These are phyloP conservation scores for Sabuloglossum arenarium DNA, from an alignment of 495 filamentous ascomycete species.

Conservation along the genomic window DNA sequence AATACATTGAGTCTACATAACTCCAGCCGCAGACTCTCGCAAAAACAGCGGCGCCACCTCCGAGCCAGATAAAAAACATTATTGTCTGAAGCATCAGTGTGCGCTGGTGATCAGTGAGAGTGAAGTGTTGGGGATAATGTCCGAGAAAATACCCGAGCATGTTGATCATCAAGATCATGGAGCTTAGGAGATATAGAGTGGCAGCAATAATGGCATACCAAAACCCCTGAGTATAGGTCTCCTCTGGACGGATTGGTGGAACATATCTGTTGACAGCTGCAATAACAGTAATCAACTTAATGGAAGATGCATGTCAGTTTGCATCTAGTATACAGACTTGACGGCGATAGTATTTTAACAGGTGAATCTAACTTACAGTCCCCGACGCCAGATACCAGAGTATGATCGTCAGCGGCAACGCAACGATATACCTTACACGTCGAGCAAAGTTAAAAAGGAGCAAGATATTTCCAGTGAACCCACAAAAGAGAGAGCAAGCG, in stretches of 20 bases:
- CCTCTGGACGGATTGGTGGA: constrained; percentile 31
- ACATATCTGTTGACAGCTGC: constrained; percentile 36
- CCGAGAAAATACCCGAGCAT: constrained; percentile 61
- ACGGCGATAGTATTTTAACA: not conserved
- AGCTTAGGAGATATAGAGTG: constrained; percentile 39
- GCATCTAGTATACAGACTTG: too few relatives aligned
- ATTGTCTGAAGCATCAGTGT: constrained; percentile 46
- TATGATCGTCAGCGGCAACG: constrained; percentile 45
- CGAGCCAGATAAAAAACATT: constrained; percentile 38
- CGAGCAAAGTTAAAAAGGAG: constrained; percentile 72
- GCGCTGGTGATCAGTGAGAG: constrained; percentile 49
- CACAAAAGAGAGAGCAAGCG: constrained; percentile 39
- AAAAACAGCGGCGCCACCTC: constrained; percentile 37
- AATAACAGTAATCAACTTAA: constrained; percentile 37
- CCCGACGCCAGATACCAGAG: constrained; percentile 45
- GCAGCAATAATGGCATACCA: constrained; percentile 60
- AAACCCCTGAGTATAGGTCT: constrained; percentile 53
- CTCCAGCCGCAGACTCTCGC: constrained; percentile 23
- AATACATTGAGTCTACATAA: constrained; percentile 39
- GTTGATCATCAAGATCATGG: constrained; percentile 46
- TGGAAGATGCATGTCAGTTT: not conserved
- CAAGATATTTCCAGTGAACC: constrained; percentile 48
- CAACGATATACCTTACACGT: constrained; percentile 56
- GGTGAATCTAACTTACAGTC: constrained; percentile 30
- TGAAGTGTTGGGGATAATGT: constrained; percentile 57